Evolutionary conservation across 768 basidiomycete species (phyloP), one percentile per base, ranked within the genome.

Genomic region (Mycena polygramma): DNA sequence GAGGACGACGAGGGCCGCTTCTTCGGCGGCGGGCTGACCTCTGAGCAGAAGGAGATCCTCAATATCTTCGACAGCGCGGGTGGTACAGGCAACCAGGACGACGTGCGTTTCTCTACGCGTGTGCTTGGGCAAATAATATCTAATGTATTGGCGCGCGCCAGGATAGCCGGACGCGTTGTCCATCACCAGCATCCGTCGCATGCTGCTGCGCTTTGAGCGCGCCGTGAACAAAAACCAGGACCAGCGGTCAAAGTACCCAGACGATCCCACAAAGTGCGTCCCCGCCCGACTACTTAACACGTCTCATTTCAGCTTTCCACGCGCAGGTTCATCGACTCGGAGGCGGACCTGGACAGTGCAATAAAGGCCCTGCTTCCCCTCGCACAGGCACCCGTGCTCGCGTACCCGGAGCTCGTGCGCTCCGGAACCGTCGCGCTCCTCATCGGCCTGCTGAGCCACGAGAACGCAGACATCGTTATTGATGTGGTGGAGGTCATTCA

Each of bases 401-500:
- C 96, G 68, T 99, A 98, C 79, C 92, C 96, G 26, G 96, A 99
- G 78, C 86, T 99, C 59, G 88, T 97, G 64, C 89, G 89, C 51
- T 91, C 92, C 7, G 94, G 92, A 41, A 84, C 91, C 20, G 82
- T 96, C 19, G 77, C 85, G 39, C 83, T 91, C 35, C 86, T 99
- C 57, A 87, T 94, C 66, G 96, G 94, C 37, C 87, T 99, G 57
- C 89, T 99, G 65, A 94, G 91, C 66, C 97, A 99, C 78, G 98
- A 99, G 80, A 99, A 99, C 78, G 87, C 92, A 55, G 98, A 99
- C 81, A 98, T 99, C 69, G 94, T 94, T n/a, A 94, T 99, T 63
- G 96, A 98, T 73, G 93, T 95, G 39, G 91, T 99, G 43, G 94
- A 97, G 77, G 88, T 97, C 22, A 85, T 99, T 7, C 92, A 96